Evolutionary conservation across 2,329 filamentous ascomycete genomes (phyloP).

Genomic region (Chrysosporium keratinophilum): DNA sequence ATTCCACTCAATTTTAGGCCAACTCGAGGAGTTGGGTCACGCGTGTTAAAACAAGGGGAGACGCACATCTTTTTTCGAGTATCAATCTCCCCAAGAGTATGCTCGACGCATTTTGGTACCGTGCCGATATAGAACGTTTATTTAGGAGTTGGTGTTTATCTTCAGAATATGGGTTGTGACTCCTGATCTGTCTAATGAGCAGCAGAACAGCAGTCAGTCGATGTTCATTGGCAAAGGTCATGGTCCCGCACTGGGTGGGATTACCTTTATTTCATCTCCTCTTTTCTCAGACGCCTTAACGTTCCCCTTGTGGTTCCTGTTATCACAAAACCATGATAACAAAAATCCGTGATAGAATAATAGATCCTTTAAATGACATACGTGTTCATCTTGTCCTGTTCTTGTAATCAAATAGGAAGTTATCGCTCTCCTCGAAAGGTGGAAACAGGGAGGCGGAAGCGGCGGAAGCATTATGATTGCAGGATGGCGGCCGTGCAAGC

Average conservation of each 20-base stretch:
- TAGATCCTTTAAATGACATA: slow-evolving; percentile 3
- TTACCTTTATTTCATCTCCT: not conserved
- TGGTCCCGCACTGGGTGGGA: not conserved
- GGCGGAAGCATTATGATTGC: not conserved
- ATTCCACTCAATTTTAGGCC: not conserved
- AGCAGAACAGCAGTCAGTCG: not conserved
- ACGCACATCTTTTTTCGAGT: too few relatives aligned
- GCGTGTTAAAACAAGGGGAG: not conserved
- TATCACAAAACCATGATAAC: not conserved
- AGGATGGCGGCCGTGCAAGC: too few relatives aligned
- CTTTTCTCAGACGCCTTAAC: not conserved
- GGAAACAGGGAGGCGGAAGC: not conserved
- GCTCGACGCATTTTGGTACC: too few relatives aligned
- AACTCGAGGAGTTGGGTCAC: not conserved
- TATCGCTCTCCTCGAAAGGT: not conserved
- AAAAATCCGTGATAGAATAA: slow-evolving; percentile 3
- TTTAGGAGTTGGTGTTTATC: too few relatives aligned
- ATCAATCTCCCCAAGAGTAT: too few relatives aligned
- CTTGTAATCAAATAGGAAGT: not conserved
- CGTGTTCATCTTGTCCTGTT: not conserved
- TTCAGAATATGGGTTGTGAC: not conserved
- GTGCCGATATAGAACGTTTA: too few relatives aligned
- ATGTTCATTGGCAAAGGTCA: not conserved
- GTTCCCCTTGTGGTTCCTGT: not conserved
- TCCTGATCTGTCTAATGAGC: not conserved